phyloP scores from a whole-genome alignment of 179 eudicot genomes.

The Silene coronaria region DNA sequence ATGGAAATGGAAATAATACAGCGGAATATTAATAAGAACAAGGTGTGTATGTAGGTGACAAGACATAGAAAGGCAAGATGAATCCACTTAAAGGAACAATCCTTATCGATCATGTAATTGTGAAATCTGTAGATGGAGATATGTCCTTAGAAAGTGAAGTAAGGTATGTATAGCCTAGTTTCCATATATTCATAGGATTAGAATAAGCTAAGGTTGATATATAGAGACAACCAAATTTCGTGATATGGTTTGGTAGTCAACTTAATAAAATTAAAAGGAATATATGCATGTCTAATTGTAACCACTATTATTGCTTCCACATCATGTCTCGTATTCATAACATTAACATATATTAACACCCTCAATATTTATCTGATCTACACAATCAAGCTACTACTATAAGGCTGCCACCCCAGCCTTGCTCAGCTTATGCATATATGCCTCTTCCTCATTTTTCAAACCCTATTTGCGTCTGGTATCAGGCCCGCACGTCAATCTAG shows the following conservation, averaged over 20 bases:
- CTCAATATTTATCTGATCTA: neutral
- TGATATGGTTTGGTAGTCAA: neutral
- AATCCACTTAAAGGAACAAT: neutral
- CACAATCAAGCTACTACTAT: neutral
- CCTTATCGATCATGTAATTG: no score
- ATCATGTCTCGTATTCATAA: conserved; percentile 15
- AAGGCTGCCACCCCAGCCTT: neutral
- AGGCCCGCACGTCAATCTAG: neutral
- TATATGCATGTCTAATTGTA: conserved; percentile 6
- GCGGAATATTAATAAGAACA: no score
- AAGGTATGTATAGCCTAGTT: no score
- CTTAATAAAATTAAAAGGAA: neutral
- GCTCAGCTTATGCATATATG: conserved; percentile 10
- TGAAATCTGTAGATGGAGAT: no score
- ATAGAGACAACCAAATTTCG: conserved; percentile 7
- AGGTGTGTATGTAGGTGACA: neutral
- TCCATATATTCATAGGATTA: neutral
- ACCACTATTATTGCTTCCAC: conserved; percentile 7
- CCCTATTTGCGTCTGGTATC: neutral
- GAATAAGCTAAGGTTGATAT: conserved; percentile 5
- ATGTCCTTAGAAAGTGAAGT: no score
- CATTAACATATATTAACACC: no score
- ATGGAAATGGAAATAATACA: neutral
- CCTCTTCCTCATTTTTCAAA: neutral
- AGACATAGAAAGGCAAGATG: neutral